Evolutionary conservation across 805 yeast genomes (phyloP).

Genomic region (Debaryomyces maramus): DNA sequence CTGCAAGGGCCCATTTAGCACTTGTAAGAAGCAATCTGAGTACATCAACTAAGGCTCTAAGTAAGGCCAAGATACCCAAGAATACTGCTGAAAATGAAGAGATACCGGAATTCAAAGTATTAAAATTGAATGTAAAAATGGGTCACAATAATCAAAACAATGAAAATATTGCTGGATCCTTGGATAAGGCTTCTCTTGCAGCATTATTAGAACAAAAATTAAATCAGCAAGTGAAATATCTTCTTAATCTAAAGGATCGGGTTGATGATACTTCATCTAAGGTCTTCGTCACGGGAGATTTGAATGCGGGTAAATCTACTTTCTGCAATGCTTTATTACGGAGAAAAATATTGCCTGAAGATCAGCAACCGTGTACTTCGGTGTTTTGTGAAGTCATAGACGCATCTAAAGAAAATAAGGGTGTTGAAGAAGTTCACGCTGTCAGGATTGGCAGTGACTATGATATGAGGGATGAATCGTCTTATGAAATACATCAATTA

Average conservation of each 20-base stretch:
- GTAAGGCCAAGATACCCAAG: conserved; percentile 12
- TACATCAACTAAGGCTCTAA: conserved; percentile 8
- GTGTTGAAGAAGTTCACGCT: conserved; percentile 91
- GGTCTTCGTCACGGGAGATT: conserved; percentile 94
- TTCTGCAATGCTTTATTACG: conserved; percentile 88
- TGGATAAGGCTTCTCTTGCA: conserved; percentile 71
- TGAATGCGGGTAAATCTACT: conserved; percentile 94
- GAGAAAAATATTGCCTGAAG: conserved; percentile 82
- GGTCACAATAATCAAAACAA: conserved; percentile 39
- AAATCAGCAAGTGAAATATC: conserved; percentile 62
- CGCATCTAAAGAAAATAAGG: conserved; percentile 64
- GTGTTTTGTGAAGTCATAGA: conserved; percentile 95
- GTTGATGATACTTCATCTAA: conserved; percentile 90
- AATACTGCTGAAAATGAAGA: conserved; percentile 18
- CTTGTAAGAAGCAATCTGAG: conserved; percentile 43
- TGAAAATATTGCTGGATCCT: conserved; percentile 47
- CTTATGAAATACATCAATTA: conserved; percentile 59
- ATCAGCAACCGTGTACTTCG: conserved; percentile 96
- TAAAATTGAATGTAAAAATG: conserved; percentile 62
- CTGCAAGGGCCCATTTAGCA: conserved; percentile 53
- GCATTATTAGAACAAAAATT: conserved; percentile 70
- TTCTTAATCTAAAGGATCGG: conserved; percentile 71
- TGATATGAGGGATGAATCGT: conserved; percentile 55
- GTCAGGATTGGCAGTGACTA: conserved; percentile 59
- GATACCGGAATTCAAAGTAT: conserved; percentile 52